Evolutionary conservation across 148 eudicot genomes (phyloP).

Genomic region (Persicaria maculosa): DNA sequence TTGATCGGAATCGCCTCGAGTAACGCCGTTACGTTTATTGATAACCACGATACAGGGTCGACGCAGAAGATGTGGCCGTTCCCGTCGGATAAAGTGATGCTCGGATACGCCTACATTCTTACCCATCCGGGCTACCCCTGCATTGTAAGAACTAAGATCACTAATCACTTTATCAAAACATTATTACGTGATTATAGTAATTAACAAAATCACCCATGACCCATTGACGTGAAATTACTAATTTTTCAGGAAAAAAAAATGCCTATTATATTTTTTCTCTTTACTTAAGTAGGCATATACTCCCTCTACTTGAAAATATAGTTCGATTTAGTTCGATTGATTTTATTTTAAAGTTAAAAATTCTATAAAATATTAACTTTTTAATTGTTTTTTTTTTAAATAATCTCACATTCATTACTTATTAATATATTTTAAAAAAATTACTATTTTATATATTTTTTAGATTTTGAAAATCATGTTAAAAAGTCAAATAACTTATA

Average conservation of each 20-base stretch:
- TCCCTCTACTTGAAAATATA: too few species aligned
- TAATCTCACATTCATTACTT: too few species aligned
- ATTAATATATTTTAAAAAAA: too few species aligned
- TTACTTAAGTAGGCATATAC: not conserved
- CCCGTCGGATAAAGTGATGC: slow-evolving; percentile 55
- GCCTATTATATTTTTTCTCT: not conserved
- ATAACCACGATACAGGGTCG: slow-evolving; percentile 58
- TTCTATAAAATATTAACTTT: too few species aligned
- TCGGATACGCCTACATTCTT: slow-evolving; percentile 20
- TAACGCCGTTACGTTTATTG: slow-evolving; percentile 53
- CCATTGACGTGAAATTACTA: too few species aligned
- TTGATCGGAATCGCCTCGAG: slow-evolving; percentile 48
- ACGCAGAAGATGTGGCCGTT: slow-evolving; percentile 52
- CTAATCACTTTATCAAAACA: not conserved
- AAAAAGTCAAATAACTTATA: too few species aligned
- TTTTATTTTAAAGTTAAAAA: too few species aligned
- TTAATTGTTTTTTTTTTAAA: too few species aligned
- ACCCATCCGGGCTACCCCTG: slow-evolving; percentile 40
- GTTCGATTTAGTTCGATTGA: too few species aligned
- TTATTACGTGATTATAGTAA: not conserved
- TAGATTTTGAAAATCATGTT: too few species aligned
- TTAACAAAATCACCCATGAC: not conserved
- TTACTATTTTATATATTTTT: too few species aligned
- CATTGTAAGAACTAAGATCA: not conserved
- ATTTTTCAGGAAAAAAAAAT: not conserved